Percentiles rank a stretch among this genome's conserved stretches.
Conservation (phyloP, 1,284 basidiomycete species). For the Malassezia yamatoensis region DNA sequence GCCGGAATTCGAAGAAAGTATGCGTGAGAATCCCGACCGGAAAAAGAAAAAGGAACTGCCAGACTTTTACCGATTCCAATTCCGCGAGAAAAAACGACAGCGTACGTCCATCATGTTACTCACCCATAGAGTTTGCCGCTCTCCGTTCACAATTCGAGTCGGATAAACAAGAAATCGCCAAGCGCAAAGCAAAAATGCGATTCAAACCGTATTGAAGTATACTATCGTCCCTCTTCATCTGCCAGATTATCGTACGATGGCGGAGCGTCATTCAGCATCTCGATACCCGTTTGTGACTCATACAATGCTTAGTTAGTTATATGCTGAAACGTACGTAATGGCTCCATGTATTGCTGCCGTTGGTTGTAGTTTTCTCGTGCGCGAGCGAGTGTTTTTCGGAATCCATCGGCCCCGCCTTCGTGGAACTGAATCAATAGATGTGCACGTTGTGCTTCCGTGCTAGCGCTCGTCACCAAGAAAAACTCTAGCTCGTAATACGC, state of each 20-base stretch:
- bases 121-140: conserved; percentile 26
- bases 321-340: background rate
- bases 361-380: background rate
- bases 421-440: background rate
- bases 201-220: conserved; percentile 34
- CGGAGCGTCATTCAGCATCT: background rate
- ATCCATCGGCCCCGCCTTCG: background rate
- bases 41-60: conserved; percentile 32
- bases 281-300: conserved; percentile 13
- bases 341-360: background rate
- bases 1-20: conserved; percentile 20
- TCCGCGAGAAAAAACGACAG: conserved; percentile 39
- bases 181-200: conserved; percentile 31
- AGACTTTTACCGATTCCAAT: conserved; percentile 45
- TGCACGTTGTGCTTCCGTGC: background rate
- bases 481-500: background rate
- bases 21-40: conserved; percentile 22
- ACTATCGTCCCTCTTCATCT: background rate
- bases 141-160: conserved; percentile 39
- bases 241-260: conserved; percentile 2
- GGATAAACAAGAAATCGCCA: conserved; percentile 37
- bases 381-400: background rate
- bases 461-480: background rate
- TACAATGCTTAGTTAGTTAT: conserved; percentile 5
- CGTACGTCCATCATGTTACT: conserved; percentile 8